phyloP scores from a whole-genome alignment of 2,329 filamentous ascomycete genomes.

The Claviceps lovelessii region DNA sequence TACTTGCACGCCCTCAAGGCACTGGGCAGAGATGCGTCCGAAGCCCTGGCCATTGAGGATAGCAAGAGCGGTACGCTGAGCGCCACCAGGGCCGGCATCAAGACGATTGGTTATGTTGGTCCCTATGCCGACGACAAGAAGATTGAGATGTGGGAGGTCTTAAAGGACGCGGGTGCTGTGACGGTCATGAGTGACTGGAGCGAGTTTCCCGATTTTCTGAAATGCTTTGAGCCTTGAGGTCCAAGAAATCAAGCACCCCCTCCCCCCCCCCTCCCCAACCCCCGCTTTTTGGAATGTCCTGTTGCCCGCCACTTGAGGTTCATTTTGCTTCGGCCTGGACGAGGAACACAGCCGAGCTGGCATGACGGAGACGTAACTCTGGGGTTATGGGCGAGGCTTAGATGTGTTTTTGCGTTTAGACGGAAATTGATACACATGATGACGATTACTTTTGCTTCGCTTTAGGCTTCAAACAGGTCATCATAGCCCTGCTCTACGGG shows the following conservation, averaged over 20 bases:
- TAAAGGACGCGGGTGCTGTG: slow-evolving; percentile 47
- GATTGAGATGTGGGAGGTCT: slow-evolving; percentile 48
- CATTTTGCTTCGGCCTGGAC: too few species aligned
- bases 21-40: slow-evolving; percentile 54
- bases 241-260: too few species aligned
- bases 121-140: slow-evolving; percentile 51
- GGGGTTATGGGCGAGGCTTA: too few species aligned
- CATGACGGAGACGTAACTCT: not conserved
- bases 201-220: slow-evolving; percentile 35
- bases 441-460: too few species aligned
- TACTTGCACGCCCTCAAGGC: slow-evolving; percentile 65
- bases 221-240: slow-evolving; percentile 28
- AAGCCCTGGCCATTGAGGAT: slow-evolving; percentile 77
- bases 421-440: too few species aligned
- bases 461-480: too few species aligned
- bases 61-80: slow-evolving; percentile 73
- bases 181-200: slow-evolving; percentile 47
- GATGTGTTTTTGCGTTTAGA: too few species aligned
- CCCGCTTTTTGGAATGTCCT: not conserved
- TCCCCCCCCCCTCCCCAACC: too few species aligned
- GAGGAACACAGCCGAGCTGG: not conserved
- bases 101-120: slow-evolving; percentile 72
- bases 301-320: not conserved
- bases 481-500: too few species aligned
- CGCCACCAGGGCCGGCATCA: slow-evolving; percentile 59